Evolutionary conservation across 371 early-diverging fungal genomes (phyloP).

Genomic region (Apophysomyces ossiformis): DNA sequence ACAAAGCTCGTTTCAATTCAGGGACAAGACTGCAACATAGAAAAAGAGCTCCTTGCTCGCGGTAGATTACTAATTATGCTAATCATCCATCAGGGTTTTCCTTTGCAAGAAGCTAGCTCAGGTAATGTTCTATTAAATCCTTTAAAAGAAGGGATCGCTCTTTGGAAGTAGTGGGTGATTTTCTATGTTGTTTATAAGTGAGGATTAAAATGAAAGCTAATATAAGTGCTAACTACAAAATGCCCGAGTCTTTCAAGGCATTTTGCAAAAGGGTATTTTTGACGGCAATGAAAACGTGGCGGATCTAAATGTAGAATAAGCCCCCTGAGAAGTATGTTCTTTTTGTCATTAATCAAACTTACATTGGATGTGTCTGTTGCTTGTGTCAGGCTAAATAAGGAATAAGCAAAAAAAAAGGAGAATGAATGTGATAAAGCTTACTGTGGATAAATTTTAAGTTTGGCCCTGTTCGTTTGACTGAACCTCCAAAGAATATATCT

Average conservation of each 20-base stretch:
- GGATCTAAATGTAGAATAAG: conserved; percentile 11
- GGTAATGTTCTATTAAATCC: background rate
- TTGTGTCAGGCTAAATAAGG: conserved; percentile 64
- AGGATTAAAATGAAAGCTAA: conserved; percentile 1
- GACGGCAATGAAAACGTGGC: conserved; percentile 69
- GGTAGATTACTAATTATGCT: background rate
- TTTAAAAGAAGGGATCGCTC: background rate
- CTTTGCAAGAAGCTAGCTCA: background rate
- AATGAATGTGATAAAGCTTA: conserved; percentile 36
- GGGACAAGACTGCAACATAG: too few species aligned
- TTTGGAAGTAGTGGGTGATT: background rate
- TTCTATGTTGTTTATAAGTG: conserved; percentile 12
- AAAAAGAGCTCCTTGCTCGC: background rate
- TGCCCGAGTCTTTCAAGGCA: conserved; percentile 60
- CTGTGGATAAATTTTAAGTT: conserved; percentile 82
- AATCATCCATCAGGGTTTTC: conserved; percentile 5
- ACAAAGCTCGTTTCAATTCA: too few species aligned
- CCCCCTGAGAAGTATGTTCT: background rate
- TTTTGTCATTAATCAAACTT: conserved; percentile 7
- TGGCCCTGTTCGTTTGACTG: conserved; percentile 74
- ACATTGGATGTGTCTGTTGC: conserved; percentile 78
- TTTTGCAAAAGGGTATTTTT: conserved; percentile 70
- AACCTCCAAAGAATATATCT: conserved; percentile 84
- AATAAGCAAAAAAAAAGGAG: background rate
- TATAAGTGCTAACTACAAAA: conserved; percentile 36